Evolutionary conservation across 2,329 filamentous ascomycete species (phyloP), one percentile per base, ranked within the genome.

Genomic region (Cercospora zeina): DNA sequence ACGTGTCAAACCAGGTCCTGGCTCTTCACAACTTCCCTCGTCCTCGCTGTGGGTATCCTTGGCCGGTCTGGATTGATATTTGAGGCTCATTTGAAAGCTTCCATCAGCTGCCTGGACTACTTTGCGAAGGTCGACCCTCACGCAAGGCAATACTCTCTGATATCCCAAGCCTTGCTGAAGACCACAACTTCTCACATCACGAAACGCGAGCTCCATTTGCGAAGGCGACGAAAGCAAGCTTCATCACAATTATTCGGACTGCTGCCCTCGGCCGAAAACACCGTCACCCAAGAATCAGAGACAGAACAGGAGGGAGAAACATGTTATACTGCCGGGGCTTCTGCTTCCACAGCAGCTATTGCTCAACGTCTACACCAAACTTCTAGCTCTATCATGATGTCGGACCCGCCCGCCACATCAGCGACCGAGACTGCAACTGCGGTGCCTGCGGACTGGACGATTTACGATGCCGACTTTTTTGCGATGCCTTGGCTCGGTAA

Each of bases 21-120:
- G 71, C 63, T 73, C 1, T 73, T 73, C 55, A 69, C 70, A 0
- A 67, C 69, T n/a, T 68, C 71, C 6, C 66, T 73, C 7, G 70
- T 72, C 0, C 67, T 73, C 1, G 69, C 69, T 16, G 65, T 72
- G 9, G 72, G 69, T 1, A 61, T 70, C 1, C 60, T 73, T 2
- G 70, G 69, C 7, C 65, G 68, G 13, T 68, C 66, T 16, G 72
- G 71, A 13, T 50, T 68, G 13, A 59, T 64, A 9, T 67, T 70
- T 19, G 66, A 72, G 39, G 65, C 66, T 6, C 64, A 68, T 8
- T 66, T 68, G 50, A 57, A 62, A 31, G 59, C 62, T 9, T 67
- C 67, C 0, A 68, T 71, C 13, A 10, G 49, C 2, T 68, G 69
- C 13, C 60, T 73, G 27, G 66, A 70, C 27, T 68, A 71, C 42